Base-by-base conservation (phyloP, 352 stramenopile species). In the Globisporangium okanoganense region DNA sequence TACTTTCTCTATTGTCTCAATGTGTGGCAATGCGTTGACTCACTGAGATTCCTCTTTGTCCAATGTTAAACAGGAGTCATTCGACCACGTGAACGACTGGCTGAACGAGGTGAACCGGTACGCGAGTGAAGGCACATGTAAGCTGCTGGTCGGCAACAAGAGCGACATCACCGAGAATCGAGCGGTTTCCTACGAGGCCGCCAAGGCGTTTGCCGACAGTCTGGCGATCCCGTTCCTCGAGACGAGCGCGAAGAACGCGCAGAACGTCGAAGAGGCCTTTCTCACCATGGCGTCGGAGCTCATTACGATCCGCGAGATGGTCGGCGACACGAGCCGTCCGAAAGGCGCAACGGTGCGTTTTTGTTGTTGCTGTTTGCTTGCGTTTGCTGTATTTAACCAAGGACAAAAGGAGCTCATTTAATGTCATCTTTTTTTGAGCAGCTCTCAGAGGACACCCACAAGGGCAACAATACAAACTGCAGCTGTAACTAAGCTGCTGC, bases 91-190 rank as follows among this genome's bases (percentile, higher is more conserved):
- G 27, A 99, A 99, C 73, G 90, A 99, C 67, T 99, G 97, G 97
- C 73, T 99, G 25, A 96, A 99, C 69, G 97, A 99, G 85, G 98
- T 99, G 71, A 97, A 99, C 65, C 76, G 89, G 67, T 99, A 99
- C 83, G 97, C 97, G 14, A 98, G 88, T 58, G 96, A 99, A 78
- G 98, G 98, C 76, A 97, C 98, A 16, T 98, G 98, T 75, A 99
- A 99, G 79, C 86, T 99, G 10, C 87, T 99, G 1, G 96, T 99
- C 7, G 98, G 98, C 55, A 99, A 99, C 84, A 99, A 99, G 87
- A 98, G 91, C 66, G 98, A 99, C 82, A 90, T 99, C 35, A 96
- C 82, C 56, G 88, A 93, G 67, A 99, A 99, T 73, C 87, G 97
- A 38, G 96, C 92, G 7, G 97, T 99, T 40, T 92, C 88, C 40